Evolutionary conservation across 2,329 filamentous ascomycete genomes (phyloP).

Genomic region (Fusarium nanum): DNA sequence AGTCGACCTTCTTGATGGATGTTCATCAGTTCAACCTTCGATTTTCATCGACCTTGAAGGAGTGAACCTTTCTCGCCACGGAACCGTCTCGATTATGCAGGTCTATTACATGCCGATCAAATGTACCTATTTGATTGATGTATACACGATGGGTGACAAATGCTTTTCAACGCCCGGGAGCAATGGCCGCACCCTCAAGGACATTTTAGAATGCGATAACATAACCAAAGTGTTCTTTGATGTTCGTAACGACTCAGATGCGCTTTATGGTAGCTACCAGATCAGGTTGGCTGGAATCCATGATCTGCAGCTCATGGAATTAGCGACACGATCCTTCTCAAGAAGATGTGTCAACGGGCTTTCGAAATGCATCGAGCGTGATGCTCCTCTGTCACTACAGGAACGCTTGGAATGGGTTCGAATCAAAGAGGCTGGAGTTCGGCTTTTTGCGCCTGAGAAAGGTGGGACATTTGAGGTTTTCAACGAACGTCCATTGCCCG

Average conservation of each 20-base stretch:
- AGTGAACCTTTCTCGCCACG: neutral
- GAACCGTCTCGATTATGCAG: neutral
- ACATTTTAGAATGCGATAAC: neutral
- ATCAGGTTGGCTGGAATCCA: neutral
- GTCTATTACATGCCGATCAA: neutral
- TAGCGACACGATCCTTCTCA: neutral
- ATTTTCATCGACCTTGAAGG: slow-evolving; percentile 1
- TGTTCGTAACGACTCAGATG: neutral
- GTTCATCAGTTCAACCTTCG: neutral
- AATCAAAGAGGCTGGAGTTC: neutral
- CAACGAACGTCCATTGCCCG: neutral
- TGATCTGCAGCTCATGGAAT: slow-evolving; percentile 11
- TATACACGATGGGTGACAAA: neutral
- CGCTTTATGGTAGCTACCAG: neutral
- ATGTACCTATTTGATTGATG: neutral
- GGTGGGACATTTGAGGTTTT: neutral
- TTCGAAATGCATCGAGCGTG: neutral
- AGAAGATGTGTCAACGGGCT: neutral
- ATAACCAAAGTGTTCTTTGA: slow-evolving; percentile 3
- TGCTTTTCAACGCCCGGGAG: neutral
- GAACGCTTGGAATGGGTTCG: neutral
- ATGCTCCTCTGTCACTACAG: neutral
- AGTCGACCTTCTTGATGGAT: neutral
- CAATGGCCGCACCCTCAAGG: neutral
- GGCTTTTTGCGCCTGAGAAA: neutral